These are phyloP conservation scores for Macrotyloma uniflorum DNA, from an alignment of 306 rosid genomes.

Conservation along the genomic window DNA sequence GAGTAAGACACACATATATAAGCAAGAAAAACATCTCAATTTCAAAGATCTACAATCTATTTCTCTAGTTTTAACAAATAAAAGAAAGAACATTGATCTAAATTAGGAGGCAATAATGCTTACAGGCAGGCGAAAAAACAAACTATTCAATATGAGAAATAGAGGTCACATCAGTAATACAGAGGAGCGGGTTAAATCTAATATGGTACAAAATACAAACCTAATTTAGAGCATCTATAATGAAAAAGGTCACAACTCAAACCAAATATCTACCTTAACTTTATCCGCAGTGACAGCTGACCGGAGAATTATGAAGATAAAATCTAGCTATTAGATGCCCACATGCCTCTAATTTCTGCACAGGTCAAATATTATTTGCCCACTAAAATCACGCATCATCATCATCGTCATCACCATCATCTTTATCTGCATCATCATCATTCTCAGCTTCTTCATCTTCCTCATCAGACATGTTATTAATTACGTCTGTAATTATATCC, in stretches of 20 bases:
- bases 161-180: constrained; percentile 52
- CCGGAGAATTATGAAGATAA: constrained; percentile 45
- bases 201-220: constrained; percentile 75
- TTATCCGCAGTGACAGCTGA: constrained; percentile 41
- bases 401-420: constrained; percentile 39
- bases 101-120: constrained; percentile 41
- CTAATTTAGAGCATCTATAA: constrained; percentile 51
- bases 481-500: constrained; percentile 94
- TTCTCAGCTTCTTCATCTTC: constrained; percentile 81
- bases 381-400: constrained; percentile 52
- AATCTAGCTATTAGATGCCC: constrained; percentile 41
- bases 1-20: not conserved
- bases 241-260: constrained; percentile 44
- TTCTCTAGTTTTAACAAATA: not conserved
- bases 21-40: constrained; percentile 1
- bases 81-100: constrained; percentile 42
- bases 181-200: constrained; percentile 50
- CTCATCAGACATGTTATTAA: constrained; percentile 92
- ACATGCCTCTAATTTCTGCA: constrained; percentile 44
- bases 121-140: not conserved
- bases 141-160: constrained; percentile 23
- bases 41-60: not conserved
- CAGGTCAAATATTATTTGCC: constrained; percentile 35
- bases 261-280: constrained; percentile 52
- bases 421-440: constrained; percentile 57